Evolutionary conservation across 768 basidiomycete species (phyloP), one percentile per base, ranked within the genome.

Genomic region (Pleurotus cornucopiae): DNA sequence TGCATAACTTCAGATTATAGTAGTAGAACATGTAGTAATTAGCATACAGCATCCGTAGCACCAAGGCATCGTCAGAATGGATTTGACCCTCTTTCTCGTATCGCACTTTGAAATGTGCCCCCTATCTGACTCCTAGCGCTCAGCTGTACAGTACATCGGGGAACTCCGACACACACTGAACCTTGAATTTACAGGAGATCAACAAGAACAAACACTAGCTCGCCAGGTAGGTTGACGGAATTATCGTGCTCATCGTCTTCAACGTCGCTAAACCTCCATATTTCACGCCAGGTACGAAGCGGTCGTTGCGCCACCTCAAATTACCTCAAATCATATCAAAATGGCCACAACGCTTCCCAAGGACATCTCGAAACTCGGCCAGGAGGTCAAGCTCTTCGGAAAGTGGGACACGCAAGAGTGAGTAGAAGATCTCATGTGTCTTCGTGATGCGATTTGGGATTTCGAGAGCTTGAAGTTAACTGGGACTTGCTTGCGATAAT

Each of bases 361-460:
- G 75, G 89, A 91, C 56, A 79, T 94, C 68, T 87, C 89, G 59
- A 89, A 75, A 72, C 77, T 91, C 64, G 89, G 86, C 61, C 82
- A 81, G 71, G 91, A 92, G 64, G 84, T 98, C 69, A 97, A 96
- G 77, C 86, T 99, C 60, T 99, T 99, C 71, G 94, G 94, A 69
- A 95, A 95, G 80, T 99, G 97, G 97, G 95, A 98, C 56, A 90
- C 94, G 61, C 88, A 93, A 70, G 94, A 94, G 95, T 97, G 81
- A 75, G 93, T 82, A 26, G 56, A 51, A 53, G 48, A 56, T 43
- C 30, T 44, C 52, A 13, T 56, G 43, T 54, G 46, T 44, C 30
- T 34, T 34, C 26, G 60, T 26, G 6, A 18, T 25, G 34, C 30
- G 18, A 34, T 34, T 34, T 9, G 30, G 49, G 26, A 58, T 7